Evolutionary conservation across 805 yeast species (phyloP).

Genomic region (Ogataea philodendri): DNA sequence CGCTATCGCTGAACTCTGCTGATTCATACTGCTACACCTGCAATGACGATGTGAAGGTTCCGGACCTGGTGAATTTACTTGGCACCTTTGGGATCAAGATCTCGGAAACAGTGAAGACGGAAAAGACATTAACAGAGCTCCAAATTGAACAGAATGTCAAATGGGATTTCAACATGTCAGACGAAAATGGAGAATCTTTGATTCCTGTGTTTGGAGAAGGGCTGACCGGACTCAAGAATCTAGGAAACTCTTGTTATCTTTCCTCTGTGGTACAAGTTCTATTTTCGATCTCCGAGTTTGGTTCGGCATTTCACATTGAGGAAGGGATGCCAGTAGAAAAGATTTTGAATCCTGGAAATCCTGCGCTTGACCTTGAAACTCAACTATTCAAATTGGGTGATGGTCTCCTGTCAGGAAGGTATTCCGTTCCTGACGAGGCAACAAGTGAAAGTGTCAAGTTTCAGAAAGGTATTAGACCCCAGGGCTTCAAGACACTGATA

Average conservation of each 20-base stretch:
- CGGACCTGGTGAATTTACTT: slow-evolving; percentile 48
- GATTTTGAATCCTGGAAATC: slow-evolving; percentile 40
- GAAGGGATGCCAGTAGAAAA: slow-evolving; percentile 36
- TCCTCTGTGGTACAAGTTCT: slow-evolving; percentile 78
- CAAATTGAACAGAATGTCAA: slow-evolving; percentile 90
- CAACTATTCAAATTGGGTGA: slow-evolving; percentile 79
- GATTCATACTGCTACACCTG: slow-evolving; percentile 89
- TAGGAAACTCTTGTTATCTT: slow-evolving; percentile 92
- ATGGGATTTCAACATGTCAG: slow-evolving; percentile 88
- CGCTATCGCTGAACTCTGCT: slow-evolving; percentile 72
- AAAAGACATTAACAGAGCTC: slow-evolving; percentile 81
- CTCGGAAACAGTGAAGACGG: slow-evolving; percentile 60
- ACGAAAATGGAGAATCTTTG: slow-evolving; percentile 63
- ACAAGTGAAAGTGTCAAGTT: slow-evolving; percentile 45
- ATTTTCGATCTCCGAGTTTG: slow-evolving; percentile 44
- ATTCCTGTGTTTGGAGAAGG: slow-evolving; percentile 70
- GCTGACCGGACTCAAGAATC: slow-evolving; percentile 79
- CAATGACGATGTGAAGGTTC: slow-evolving; percentile 84
- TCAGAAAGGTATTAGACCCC: slow-evolving; percentile 76
- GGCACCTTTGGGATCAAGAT: slow-evolving; percentile 67
- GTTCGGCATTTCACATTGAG: slow-evolving; percentile 38
- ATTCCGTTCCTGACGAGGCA: slow-evolving; percentile 55
- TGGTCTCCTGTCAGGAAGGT: slow-evolving; percentile 74
- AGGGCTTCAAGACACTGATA: slow-evolving; percentile 68
- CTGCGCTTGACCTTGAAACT: slow-evolving; percentile 63